Conservation (phyloP, 2,329 filamentous ascomycete genomes). For the Neofusicoccum ribis region DNA sequence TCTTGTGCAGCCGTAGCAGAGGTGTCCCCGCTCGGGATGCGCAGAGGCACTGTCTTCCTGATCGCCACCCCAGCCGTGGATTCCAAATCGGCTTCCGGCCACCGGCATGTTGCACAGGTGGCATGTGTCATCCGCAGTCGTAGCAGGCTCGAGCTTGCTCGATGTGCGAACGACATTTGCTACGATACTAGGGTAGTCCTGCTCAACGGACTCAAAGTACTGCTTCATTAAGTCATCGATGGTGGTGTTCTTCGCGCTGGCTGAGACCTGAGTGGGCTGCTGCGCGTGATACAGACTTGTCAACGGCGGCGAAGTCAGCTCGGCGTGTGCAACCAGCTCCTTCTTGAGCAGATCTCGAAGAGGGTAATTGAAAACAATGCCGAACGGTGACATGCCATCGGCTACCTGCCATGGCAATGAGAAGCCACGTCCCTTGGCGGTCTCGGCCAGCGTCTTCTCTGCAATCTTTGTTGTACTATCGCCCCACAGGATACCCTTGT, state of each 20-base stretch:
- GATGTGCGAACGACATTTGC: slow-evolving; percentile 93
- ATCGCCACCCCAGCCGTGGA: slow-evolving; percentile 62
- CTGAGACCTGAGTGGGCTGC: slow-evolving; percentile 39
- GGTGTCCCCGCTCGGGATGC: background rate
- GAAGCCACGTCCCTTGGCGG: slow-evolving; percentile 86
- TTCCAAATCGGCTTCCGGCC: slow-evolving; percentile 62
- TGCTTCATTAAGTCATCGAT: slow-evolving; percentile 89
- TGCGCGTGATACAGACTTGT: slow-evolving; percentile 43
- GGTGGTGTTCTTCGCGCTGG: slow-evolving; percentile 72
- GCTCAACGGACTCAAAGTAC: slow-evolving; percentile 85
- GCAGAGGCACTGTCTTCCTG: slow-evolving; percentile 10
- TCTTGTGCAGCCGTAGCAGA: slow-evolving; percentile 20
- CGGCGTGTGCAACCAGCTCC: slow-evolving; percentile 71
- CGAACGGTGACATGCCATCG: slow-evolving; percentile 67
- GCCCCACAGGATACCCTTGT: slow-evolving; percentile 75
- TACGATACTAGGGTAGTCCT: slow-evolving; percentile 85
- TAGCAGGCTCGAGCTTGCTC: slow-evolving; percentile 67
- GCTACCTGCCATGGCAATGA: slow-evolving; percentile 78
- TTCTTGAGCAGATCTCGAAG: slow-evolving; percentile 81
- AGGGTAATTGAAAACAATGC: slow-evolving; percentile 70
- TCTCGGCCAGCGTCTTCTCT: slow-evolving; percentile 80
- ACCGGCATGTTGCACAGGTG: slow-evolving; percentile 70
- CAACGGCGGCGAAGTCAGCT: slow-evolving; percentile 55
- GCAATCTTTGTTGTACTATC: slow-evolving; percentile 87
- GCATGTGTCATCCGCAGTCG: slow-evolving; percentile 49